Evolutionary conservation across 192 early-diverging fungal genomes (phyloP).

Genomic region (Gamsiella multidivaricata): DNA sequence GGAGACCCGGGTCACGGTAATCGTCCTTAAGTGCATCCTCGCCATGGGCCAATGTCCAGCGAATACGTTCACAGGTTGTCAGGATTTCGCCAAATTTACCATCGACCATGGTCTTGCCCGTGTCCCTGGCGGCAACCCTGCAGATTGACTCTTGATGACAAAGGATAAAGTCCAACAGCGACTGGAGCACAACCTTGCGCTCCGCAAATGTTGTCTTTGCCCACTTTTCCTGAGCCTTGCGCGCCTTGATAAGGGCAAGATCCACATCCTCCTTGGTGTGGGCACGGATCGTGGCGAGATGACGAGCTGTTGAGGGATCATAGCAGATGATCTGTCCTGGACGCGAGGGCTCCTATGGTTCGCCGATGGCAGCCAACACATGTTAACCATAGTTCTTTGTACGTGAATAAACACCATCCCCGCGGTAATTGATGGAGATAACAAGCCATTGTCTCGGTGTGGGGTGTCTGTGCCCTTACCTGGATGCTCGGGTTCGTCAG

Average conservation of each 20-base stretch:
- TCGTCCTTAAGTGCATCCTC: constrained; percentile 75
- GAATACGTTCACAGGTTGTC: constrained; percentile 79
- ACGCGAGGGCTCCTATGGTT: constrained; percentile 55
- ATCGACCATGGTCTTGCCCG: constrained; percentile 87
- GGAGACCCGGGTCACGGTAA: constrained; percentile 70
- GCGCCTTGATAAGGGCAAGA: constrained; percentile 64
- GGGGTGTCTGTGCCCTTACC: constrained; percentile 29
- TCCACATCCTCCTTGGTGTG: constrained; percentile 69
- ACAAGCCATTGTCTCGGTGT: too few relatives aligned
- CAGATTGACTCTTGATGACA: constrained; percentile 81
- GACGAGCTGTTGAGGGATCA: constrained; percentile 86
- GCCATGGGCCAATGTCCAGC: constrained; percentile 84
- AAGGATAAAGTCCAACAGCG: constrained; percentile 77
- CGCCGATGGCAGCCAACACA: too few relatives aligned
- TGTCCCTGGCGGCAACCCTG: constrained; percentile 76
- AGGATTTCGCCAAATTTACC: constrained; percentile 87
- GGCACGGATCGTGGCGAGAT: constrained; percentile 69
- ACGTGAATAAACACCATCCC: too few relatives aligned
- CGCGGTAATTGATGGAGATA: too few relatives aligned
- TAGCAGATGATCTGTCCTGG: constrained; percentile 79
- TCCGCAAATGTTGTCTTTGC: constrained; percentile 75
- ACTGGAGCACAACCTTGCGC: constrained; percentile 75
- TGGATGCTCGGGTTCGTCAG: constrained; percentile 58
- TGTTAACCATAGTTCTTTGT: too few relatives aligned
- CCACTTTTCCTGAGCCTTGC: constrained; percentile 76